Base-by-base conservation (phyloP, 106 monocot genomes). In the Amphibolis antarctica region DNA sequence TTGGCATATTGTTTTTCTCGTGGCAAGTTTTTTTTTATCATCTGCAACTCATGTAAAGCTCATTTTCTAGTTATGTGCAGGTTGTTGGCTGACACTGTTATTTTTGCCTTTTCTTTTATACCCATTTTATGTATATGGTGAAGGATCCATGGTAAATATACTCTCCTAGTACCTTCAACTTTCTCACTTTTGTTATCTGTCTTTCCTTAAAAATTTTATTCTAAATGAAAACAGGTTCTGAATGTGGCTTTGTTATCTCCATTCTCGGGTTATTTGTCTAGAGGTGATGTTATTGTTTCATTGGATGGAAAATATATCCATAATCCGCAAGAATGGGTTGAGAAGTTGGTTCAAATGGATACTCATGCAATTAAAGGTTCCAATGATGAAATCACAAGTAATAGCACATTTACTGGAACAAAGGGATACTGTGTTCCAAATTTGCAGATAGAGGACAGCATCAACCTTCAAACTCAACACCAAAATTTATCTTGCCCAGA, bases 351-450 rank as follows among this genome's bases (percentile, higher is more conserved):
- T 55, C 52, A 75, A 58, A 48, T 61, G 42, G 66, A 85, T 60
- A 18, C 60, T 51, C 60, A 68, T 74, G 69, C 66, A 30, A 42
- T 19, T 59, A 27, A 57, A n/a, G 29, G 42, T 13, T 46, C 50
- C 69, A 44, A 29, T 54, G 42, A 47, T 63, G 22, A 67, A 53
- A 23, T 43, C 20, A 20, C 55, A 22, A 22, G 14, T 28, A 69
- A 55, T 66, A 4, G 13, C 24, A 62, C 28, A 14, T 19, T 52
- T 27, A 69, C 26, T 42, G 36, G 28, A 60, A 28, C 51, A 43
- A 89, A 84, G 66, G 96, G 87, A 0, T 98, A 86, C 46, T 98
- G 96, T 66, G 74, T 98, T 27, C 84, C 90, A 53, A 59, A 65
- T 59, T 61, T 64, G 19, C 77, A 66, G 80, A 7, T 91, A 47